Base-by-base conservation (phyloP, 164 flowering plant species). In the Nelumbo lutea region DNA sequence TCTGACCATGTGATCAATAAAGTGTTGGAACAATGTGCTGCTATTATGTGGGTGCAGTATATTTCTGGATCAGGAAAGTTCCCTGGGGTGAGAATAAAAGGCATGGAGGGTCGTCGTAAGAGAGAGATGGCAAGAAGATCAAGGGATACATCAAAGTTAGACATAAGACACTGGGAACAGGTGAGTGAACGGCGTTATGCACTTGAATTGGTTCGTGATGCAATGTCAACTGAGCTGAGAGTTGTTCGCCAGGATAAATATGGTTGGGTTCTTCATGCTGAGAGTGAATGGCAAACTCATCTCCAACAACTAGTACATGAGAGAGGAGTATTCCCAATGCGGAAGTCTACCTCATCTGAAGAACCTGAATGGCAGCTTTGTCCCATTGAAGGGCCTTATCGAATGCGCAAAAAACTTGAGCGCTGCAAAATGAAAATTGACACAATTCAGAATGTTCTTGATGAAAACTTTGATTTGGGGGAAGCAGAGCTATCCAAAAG, bases 221-320 rank as follows among this genome's bases (percentile, higher is more conserved):
- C 87, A 50, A 84, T 93, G 97, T 83, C 98, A 44, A 90, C 98
- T 63, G 98, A 96, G 80, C 80, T 96, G 67, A 88, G 99, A 79
- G 92, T 88, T 71, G 86, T 96, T 56, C 93, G 98, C 42, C 98
- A 93, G 75, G 98, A 96, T 79, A 96, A 96, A 75, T 96, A 96
- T 79, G 99, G 99, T 47, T 96, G 97, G 98, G 90, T 96, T 73
- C 90, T 96, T n/a, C 98, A 96, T 85, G 99, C 99, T 72, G 99
- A 96, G 80, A 96, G 99, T 73, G 96, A 90, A 76, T 93, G 99
- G 99, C 96, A 90, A 76, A 79, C 83, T 56, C 96, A 84, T 82
- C 97, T 96, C 65, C 96, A 96, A 67, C 96, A 91, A 72, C 98
- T 96, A 79, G 93, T 93, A 27, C 99, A 96, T 69, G 99, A 93